A percentile compares a stretch with the other conserved stretches of the same genome.
phyloP scores from a whole-genome alignment of 2,329 filamentous ascomycete species.

The Emmonsia crescens region DNA sequence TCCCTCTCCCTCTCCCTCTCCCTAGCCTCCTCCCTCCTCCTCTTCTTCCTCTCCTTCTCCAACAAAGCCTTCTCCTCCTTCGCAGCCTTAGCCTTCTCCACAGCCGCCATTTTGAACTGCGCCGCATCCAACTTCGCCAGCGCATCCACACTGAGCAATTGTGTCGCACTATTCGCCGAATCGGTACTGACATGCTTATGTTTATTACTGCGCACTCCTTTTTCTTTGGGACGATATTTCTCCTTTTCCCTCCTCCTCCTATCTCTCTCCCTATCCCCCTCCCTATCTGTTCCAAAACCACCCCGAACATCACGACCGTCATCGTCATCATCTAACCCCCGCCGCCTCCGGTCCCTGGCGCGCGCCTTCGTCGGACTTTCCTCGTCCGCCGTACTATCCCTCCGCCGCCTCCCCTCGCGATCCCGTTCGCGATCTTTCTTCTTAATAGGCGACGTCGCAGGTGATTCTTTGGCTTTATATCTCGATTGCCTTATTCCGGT shows the following conservation, averaged over 20 bases:
- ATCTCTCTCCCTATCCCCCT: conserved; percentile 12
- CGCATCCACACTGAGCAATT: conserved; percentile 43
- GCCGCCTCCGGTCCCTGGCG: conserved; percentile 14
- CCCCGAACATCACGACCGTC: not conserved
- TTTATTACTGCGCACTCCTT: conserved; percentile 6
- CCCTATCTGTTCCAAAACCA: conserved; percentile 14
- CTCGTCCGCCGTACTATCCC: conserved; percentile 19
- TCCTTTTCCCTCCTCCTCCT: conserved; percentile 12
- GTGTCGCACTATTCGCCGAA: conserved; percentile 33
- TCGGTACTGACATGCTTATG: conserved; percentile 32
- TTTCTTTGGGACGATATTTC: conserved; percentile 2
- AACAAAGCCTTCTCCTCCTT: conserved; percentile 20
- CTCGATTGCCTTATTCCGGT: conserved; percentile 15
- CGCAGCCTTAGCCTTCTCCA: conserved; percentile 34
- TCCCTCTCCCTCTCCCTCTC: conserved; percentile 14
- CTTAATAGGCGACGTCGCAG: conserved; percentile 27
- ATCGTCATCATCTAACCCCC: conserved; percentile 17
- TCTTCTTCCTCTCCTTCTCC: conserved; percentile 22
- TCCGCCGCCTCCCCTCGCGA: conserved; percentile 22
- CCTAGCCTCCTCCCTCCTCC: conserved; percentile 12
- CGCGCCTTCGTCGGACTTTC: conserved; percentile 17
- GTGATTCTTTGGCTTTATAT: conserved; percentile 27
- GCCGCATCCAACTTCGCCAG: conserved; percentile 55
- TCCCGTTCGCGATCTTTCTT: conserved; percentile 24
- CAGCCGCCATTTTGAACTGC: conserved; percentile 45